Evolutionary conservation across 2,329 filamentous ascomycete genomes (phyloP).

Genomic region (Trichophyton equinum): DNA sequence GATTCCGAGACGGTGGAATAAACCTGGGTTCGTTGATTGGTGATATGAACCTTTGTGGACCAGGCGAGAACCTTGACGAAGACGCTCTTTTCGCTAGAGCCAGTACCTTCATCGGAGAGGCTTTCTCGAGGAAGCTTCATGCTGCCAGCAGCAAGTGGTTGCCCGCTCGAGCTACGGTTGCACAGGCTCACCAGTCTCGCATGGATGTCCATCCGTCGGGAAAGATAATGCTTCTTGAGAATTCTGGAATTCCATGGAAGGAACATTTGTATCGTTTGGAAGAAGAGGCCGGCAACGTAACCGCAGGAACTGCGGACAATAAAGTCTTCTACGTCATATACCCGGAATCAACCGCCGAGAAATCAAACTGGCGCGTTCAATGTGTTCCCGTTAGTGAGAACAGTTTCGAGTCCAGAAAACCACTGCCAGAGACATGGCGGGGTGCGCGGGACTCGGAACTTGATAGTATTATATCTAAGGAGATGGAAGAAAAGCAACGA

Average conservation of each 20-base stretch:
- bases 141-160: slow-evolving; percentile 70
- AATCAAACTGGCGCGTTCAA: slow-evolving; percentile 85
- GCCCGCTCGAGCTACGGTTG: slow-evolving; percentile 69
- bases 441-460: slow-evolving; percentile 79
- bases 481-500: slow-evolving; percentile 28
- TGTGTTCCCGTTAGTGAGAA: slow-evolving; percentile 73
- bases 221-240: slow-evolving; percentile 68
- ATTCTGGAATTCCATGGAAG: slow-evolving; percentile 76
- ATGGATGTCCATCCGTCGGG: slow-evolving; percentile 57
- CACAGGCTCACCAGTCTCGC: slow-evolving; percentile 60
- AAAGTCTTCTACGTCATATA: slow-evolving; percentile 76
- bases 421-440: slow-evolving; percentile 81
- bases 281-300: slow-evolving; percentile 34
- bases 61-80: slow-evolving; percentile 52
- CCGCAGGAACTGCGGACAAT: background rate
- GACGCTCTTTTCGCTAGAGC: slow-evolving; percentile 68
- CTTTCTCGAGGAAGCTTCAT: slow-evolving; percentile 70
- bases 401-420: slow-evolving; percentile 84
- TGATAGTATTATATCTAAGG: slow-evolving; percentile 43
- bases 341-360: slow-evolving; percentile 63
- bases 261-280: slow-evolving; percentile 90
- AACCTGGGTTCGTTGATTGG: slow-evolving; percentile 72
- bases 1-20: slow-evolving; percentile 72
- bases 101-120: slow-evolving; percentile 72
- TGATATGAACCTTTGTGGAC: slow-evolving; percentile 59